Base-by-base conservation (phyloP, 2,329 filamentous ascomycete species). In the Alternaria ethzedia region DNA sequence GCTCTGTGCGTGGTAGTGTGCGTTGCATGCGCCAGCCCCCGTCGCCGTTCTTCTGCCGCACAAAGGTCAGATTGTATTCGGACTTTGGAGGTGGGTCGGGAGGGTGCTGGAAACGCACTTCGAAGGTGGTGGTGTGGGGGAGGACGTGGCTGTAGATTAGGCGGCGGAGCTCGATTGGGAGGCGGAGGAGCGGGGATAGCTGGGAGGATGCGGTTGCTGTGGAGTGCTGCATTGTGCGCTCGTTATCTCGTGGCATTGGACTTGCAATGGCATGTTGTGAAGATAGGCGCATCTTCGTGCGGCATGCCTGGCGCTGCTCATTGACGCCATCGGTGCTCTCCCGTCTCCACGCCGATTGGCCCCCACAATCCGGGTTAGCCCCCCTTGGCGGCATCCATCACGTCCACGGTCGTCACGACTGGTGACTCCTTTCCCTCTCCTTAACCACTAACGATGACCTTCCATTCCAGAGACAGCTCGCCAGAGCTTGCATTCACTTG, bases 91-190 rank as follows among this genome's bases (percentile, higher is more conserved):
- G 61, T 32, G 68, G 56, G 32, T 55, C 52, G 55, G 49, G 36
- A 41, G 61, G 44, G 51, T 64, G 70, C 51, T 75, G 70, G 56
- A 69, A 59, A 58, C 66, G 67, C 49, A 70, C 54, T 36, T 71
- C 67, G 57, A 78, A 66, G 55, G 61, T 69, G n/a, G 68, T 69
- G 3, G 82, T 84, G 65, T 72, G 73, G 12, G 83, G 83, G 15
- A 85, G 76, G 25, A 84, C 58, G 60, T 80, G 79, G 9, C 52
- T 43, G 69, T 82, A 82, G 44, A 85, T 81, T 17, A 81, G 70
- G 32, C 79, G 75, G 17, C 83, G 79, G 21, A 85, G 72, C 65
- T 85, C 83, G 55, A 82, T 65, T 0, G 83, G 83, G 8, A 84
- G 76, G 43, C 69, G 65, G 61, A 76, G 61, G 78, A 78, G 58